Base-by-base conservation (phyloP, 2,329 filamentous ascomycete species). In the Xylariaceae sp. region DNA sequence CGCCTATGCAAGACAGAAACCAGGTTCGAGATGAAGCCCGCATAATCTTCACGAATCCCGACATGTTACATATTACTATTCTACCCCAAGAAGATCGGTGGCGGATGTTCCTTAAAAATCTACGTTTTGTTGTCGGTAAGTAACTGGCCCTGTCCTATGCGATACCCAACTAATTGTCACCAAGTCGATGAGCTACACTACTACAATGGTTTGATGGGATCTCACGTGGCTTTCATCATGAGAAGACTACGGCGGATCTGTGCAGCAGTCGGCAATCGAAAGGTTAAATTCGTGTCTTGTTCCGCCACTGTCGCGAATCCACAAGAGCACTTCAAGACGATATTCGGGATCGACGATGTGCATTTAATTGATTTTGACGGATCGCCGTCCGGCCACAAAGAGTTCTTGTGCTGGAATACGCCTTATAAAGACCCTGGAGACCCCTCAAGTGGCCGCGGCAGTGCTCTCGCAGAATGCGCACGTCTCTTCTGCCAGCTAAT, bases 371-470 rank as follows among this genome's bases (percentile, higher is more conserved):
- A 96, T 62, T 91, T 88, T 62, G 94, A 99, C 64, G 94, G 94
- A 1, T 96, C 91, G 0, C 94, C 94, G 0, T 90, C 90, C 6
- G 90, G 92, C 0, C 79, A 90, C 18, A 97, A 97, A 65, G 92
- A 97, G 62, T 97, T 97, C 50, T 65, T 99, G 6, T 97, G 91
- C 68, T 99, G 94, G 94, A 97, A 99, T 61, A 96, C 92, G 0
- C 94, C 94, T 0, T 96, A 83, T 68, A 95, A 90, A 66, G 92
- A 96, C 58, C 90, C 92, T 0, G 80, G 78, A 1, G 92, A 97
- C 67, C 88, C 90, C 9, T 83, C 87, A 0, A 95, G 89, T 60
- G 92, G 94, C 1, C 82, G 94, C 50, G 89, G 89, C 12, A 89
- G 89, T 65, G 85, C 86, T 3, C 83, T 95, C 66, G 79, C 82